A percentile compares a stretch with the other conserved stretches of the same genome.
phyloP scores from a whole-genome alignment of 2,329 filamentous ascomycete species.

The Mycosphaerelloides madeirae region DNA sequence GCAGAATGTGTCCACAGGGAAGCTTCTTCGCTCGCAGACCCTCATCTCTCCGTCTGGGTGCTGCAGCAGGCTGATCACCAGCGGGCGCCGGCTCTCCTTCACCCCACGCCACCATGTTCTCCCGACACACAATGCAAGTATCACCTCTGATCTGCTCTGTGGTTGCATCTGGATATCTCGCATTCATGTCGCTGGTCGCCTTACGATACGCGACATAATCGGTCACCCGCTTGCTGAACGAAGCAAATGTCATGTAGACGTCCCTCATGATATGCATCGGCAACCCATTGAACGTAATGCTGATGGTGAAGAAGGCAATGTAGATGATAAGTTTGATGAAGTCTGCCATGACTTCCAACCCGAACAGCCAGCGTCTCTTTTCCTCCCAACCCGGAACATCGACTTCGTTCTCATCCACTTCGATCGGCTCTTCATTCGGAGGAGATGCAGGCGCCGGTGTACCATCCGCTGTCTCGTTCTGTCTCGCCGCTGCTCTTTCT shows the following conservation, averaged over 20 bases:
- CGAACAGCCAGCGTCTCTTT: slow-evolving; percentile 89
- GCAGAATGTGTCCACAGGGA: slow-evolving; percentile 90
- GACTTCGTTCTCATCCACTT: slow-evolving; percentile 87
- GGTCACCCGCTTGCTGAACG: slow-evolving; percentile 82
- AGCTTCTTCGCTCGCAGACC: slow-evolving; percentile 88
- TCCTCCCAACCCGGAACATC: slow-evolving; percentile 95
- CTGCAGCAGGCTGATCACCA: slow-evolving; percentile 31
- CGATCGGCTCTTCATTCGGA: slow-evolving; percentile 53
- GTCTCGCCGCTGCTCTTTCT: slow-evolving; percentile 47
- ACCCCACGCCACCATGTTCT: slow-evolving; percentile 82
- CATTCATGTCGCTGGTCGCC: slow-evolving; percentile 90
- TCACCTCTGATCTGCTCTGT: slow-evolving; percentile 77
- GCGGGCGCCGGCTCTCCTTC: slow-evolving; percentile 44
- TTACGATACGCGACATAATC: slow-evolving; percentile 87
- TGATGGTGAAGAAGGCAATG: slow-evolving; percentile 84
- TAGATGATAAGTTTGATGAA: slow-evolving; percentile 89
- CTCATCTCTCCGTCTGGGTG: slow-evolving; percentile 59
- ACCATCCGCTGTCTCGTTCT: slow-evolving; percentile 32
- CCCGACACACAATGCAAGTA: slow-evolving; percentile 95
- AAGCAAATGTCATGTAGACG: slow-evolving; percentile 86
- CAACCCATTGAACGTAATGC: slow-evolving; percentile 88
- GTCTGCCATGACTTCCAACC: slow-evolving; percentile 73
- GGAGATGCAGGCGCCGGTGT: slow-evolving; percentile 44
- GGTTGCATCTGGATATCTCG: slow-evolving; percentile 82
- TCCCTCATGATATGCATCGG: slow-evolving; percentile 97